Evolutionary conservation across 2,329 filamentous ascomycete species (phyloP).

Genomic region (Trichoderma citrinoviride): DNA sequence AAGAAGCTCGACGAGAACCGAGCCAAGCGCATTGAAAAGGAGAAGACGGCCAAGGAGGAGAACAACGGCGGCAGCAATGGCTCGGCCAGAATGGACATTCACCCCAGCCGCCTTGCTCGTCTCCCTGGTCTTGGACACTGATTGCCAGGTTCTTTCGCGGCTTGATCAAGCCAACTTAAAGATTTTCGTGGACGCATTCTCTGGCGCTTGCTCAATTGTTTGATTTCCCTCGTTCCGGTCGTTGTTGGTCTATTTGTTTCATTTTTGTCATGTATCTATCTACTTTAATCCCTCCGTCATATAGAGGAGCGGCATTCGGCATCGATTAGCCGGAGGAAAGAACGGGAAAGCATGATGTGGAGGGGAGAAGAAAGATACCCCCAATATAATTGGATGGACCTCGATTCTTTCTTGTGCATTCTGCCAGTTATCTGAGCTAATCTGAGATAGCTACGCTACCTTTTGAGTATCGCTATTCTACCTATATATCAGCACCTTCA

Average conservation of each 20-base stretch:
- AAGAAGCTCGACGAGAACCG: conserved; percentile 71
- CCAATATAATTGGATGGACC: conserved; percentile 28
- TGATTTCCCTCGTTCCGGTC: not conserved
- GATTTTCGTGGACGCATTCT: not conserved
- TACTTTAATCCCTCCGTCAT: not conserved
- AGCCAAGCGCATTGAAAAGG: conserved; percentile 46
- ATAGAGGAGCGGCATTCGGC: not conserved
- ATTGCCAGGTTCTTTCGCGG: not conserved
- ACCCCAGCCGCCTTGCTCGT: conserved; percentile 50
- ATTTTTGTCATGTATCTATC: not conserved
- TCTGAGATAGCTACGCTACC: not conserved
- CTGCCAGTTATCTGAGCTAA: not conserved
- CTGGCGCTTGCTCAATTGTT: not conserved
- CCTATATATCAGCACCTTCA: not conserved
- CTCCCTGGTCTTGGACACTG: conserved; percentile 25
- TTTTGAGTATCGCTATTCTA: not conserved
- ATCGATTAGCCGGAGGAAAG: conserved; percentile 21
- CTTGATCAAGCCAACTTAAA: not conserved
- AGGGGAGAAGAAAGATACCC: conserved; percentile 30
- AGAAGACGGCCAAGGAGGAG: conserved; percentile 41
- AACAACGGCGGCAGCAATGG: conserved; percentile 27
- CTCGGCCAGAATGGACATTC: conserved; percentile 40
- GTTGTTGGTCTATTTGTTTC: not conserved
- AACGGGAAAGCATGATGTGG: conserved; percentile 24
- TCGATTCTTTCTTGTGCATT: conserved; percentile 24